Percentiles rank a stretch among this genome's conserved stretches.
phyloP scores from a whole-genome alignment of 345 rosid species.

The Salix suchowensis region DNA sequence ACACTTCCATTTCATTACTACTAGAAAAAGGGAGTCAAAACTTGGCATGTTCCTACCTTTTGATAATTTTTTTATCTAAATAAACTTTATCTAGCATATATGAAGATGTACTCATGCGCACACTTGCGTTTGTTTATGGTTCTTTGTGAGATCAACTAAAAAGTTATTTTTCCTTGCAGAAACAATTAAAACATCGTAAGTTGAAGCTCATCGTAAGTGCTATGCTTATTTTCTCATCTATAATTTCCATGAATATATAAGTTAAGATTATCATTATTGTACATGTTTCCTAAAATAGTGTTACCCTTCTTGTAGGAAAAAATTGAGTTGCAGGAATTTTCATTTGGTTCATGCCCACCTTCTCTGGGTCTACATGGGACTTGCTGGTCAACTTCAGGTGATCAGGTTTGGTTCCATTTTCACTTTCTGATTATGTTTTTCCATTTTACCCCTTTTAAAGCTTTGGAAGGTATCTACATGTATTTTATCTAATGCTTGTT shows the following conservation, averaged over 20 bases:
- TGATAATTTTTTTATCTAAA: not conserved
- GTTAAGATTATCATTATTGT: constrained; percentile 1
- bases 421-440: not conserved
- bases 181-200: constrained; percentile 67
- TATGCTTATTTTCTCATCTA: constrained; percentile 5
- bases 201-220: constrained; percentile 73
- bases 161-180: constrained; percentile 44
- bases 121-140: not conserved
- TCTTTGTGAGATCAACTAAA: constrained; percentile 12
- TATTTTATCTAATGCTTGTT: not conserved
- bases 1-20: not conserved
- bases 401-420: constrained; percentile 57
- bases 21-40: not conserved
- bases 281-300: constrained; percentile 9
- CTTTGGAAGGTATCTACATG: not conserved
- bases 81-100: not conserved
- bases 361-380: constrained; percentile 74
- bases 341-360: constrained; percentile 77
- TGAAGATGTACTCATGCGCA: not conserved
- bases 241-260: not conserved
- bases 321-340: constrained; percentile 74
- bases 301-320: constrained; percentile 51
- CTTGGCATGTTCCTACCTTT: not conserved
- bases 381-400: constrained; percentile 73
- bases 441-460: not conserved